Percentiles rank a stretch among this genome's conserved stretches.
These are phyloP conservation scores for Coix lacrymajobi DNA, from an alignment of 176 grass and related monocot genomes.

Conservation along the genomic window DNA sequence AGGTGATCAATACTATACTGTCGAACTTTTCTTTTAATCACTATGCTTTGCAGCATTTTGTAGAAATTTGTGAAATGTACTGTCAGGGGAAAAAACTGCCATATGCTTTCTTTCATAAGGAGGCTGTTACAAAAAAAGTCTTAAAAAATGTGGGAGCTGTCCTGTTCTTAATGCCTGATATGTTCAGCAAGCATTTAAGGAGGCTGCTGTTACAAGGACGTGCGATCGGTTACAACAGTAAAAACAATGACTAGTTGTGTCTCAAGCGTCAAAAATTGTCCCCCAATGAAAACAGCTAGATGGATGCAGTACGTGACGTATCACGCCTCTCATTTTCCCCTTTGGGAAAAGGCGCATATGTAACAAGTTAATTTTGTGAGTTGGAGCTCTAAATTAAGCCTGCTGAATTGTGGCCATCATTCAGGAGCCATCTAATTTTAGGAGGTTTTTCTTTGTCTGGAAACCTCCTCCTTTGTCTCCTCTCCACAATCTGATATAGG, in stretches of 20 bases:
- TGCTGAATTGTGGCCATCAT: slow-evolving; percentile 21
- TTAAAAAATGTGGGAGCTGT: not conserved
- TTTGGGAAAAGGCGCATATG: not conserved
- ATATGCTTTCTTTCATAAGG: not conserved
- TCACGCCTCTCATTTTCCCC: not conserved
- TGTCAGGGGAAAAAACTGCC: not conserved
- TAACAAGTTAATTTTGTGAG: not conserved
- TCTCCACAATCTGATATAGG: slow-evolving; percentile 45
- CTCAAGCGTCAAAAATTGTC: not conserved
- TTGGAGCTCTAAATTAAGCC: slow-evolving; percentile 36
- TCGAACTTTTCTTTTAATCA: not conserved
- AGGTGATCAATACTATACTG: not conserved
- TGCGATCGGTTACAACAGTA: not conserved
- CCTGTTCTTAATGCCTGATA: slow-evolving; percentile 2
- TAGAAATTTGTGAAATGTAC: not conserved
- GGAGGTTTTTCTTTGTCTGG: slow-evolving; percentile 20
- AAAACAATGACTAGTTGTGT: not conserved
- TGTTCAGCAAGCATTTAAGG: not conserved
- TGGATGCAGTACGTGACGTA: not conserved
- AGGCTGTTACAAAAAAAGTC: not conserved
- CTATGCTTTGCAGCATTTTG: not conserved
- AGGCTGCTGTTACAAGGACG: slow-evolving; percentile 1
- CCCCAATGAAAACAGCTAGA: not conserved
- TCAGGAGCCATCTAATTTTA: slow-evolving; percentile 35
- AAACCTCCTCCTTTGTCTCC: slow-evolving; percentile 37